Conservation (phyloP, 805 yeast species). For the Yarrowia sp. region DNA sequence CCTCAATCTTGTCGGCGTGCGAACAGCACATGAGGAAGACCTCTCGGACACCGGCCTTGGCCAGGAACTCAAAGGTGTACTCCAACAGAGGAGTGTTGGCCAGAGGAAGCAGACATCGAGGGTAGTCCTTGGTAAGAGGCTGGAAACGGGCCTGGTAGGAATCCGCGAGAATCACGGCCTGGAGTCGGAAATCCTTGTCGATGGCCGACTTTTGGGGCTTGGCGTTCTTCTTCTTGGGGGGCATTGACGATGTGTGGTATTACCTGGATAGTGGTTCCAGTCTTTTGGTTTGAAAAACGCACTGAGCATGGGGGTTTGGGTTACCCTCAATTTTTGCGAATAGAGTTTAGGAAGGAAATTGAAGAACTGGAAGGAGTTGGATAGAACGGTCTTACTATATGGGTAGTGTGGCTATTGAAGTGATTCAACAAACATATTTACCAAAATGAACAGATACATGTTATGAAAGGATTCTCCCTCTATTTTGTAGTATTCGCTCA, state of each 20-base stretch:
- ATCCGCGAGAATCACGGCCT: slow-evolving; percentile 94
- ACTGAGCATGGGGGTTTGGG: slow-evolving; percentile 14
- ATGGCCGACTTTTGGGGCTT: slow-evolving; percentile 37
- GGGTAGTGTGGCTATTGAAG: neutral
- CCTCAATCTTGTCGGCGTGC: slow-evolving; percentile 87
- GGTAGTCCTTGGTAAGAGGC: slow-evolving; percentile 86
- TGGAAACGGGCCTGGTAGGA: slow-evolving; percentile 89
- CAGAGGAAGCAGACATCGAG: slow-evolving; percentile 89
- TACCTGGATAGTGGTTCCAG: neutral
- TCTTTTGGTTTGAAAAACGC: slow-evolving; percentile 12
- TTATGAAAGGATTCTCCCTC: no score
- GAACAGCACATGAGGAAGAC: slow-evolving; percentile 89
- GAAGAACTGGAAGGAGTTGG: slow-evolving; percentile 5
- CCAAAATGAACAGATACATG: no score
- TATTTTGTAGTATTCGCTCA: no score
- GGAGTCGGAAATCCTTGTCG: slow-evolving; percentile 58
- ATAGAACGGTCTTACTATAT: neutral
- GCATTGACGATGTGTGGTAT: slow-evolving; percentile 28
- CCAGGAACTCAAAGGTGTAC: slow-evolving; percentile 92
- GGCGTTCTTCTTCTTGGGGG: slow-evolving; percentile 36
- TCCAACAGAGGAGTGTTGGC: slow-evolving; percentile 95
- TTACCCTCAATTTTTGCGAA: slow-evolving; percentile 21
- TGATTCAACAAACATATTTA: no score
- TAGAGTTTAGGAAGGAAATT: slow-evolving; percentile 4
- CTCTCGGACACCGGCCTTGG: slow-evolving; percentile 87